Base-by-base conservation (phyloP, 768 basidiomycete genomes). In the Kondoa subrosea region DNA sequence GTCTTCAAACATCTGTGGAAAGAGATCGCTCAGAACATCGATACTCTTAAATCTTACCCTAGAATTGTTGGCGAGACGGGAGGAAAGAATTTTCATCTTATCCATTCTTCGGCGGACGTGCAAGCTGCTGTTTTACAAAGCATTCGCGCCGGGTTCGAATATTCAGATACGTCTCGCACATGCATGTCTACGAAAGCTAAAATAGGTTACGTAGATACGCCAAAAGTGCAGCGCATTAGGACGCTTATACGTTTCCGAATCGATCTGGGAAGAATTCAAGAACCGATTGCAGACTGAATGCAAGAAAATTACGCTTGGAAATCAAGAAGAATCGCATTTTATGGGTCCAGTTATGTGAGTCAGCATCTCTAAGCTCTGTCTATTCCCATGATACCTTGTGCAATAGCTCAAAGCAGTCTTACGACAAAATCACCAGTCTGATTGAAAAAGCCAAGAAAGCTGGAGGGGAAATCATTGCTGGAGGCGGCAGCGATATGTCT, bases 211-310 rank as follows among this genome's bases (percentile, higher is more conserved):
- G 12, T 61, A 21, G 3, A 31, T 70, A 87, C 87, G 90, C 64
- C 95, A 99, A 77, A 99, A 97, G 78, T 99, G 95, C 77, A 92
- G 91, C 15, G 95, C 95, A 0, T 82, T 92, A 33, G 92, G 92
- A 1, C 81, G 95, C 64, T 76, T 89, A 32, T 99, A 97, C 78
- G 88, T 97, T 21, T 84, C 95, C n/a, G 79, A 82, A 26, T 87
- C 87, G 0, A 74, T 88, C 61, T 99, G 95, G 95, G 81, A 83
- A 32, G 89, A 89, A 31, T 97, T 97, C 83, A 88, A 87, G 76
- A 84, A 89, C 59, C 81, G 27, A 3, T 17, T 63, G 61, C 16
- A 33, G 27, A 76, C 77, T 21, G 87, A 95, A 77, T 81, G 85
- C 62, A 82, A 85, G 16, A 89, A 87, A 78, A 91, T 99, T 78